A percentile compares a stretch with the other conserved stretches of the same genome.
These are phyloP conservation scores for Chytriomyces sp. DNA, from an alignment of 192 early-diverging fungal species.

Conservation along the genomic window DNA sequence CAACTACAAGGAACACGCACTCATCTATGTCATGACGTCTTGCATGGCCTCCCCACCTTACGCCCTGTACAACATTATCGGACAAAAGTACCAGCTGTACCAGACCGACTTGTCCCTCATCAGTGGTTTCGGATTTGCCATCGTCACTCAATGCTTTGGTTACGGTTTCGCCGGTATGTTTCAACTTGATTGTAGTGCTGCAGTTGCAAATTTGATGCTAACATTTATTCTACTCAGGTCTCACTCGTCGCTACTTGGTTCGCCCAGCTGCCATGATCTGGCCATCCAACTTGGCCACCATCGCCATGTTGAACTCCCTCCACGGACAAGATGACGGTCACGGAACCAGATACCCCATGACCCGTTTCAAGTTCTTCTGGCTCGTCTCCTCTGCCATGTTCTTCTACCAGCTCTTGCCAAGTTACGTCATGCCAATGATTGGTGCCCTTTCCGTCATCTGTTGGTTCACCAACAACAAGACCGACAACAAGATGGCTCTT, in stretches of 20 bases:
- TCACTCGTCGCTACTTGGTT: slow-evolving; percentile 75
- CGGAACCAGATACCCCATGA: background rate
- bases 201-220: slow-evolving; percentile 37
- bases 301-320: slow-evolving; percentile 79
- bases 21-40: background rate
- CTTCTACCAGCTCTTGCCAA: slow-evolving; percentile 40
- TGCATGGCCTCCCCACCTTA: background rate
- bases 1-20: slow-evolving; percentile 67
- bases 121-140: slow-evolving; percentile 39
- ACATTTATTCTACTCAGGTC: background rate
- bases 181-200: slow-evolving; percentile 62
- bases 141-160: slow-evolving; percentile 66
- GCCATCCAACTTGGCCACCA: slow-evolving; percentile 68
- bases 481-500: background rate
- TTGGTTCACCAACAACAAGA: background rate
- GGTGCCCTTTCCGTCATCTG: slow-evolving; percentile 40
- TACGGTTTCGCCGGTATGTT: slow-evolving; percentile 68
- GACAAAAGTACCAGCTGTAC: slow-evolving; percentile 13
- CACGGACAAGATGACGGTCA: slow-evolving; percentile 47
- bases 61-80: slow-evolving; percentile 35
- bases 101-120: slow-evolving; percentile 2
- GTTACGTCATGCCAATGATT: slow-evolving; percentile 35
- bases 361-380: slow-evolving; percentile 37
- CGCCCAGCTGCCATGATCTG: slow-evolving; percentile 84
- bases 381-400: slow-evolving; percentile 28